A percentile compares a stretch with the other conserved stretches of the same genome.
These are phyloP conservation scores for Cicer bijugum DNA, from an alignment of 306 rosid species.

Conservation along the genomic window DNA sequence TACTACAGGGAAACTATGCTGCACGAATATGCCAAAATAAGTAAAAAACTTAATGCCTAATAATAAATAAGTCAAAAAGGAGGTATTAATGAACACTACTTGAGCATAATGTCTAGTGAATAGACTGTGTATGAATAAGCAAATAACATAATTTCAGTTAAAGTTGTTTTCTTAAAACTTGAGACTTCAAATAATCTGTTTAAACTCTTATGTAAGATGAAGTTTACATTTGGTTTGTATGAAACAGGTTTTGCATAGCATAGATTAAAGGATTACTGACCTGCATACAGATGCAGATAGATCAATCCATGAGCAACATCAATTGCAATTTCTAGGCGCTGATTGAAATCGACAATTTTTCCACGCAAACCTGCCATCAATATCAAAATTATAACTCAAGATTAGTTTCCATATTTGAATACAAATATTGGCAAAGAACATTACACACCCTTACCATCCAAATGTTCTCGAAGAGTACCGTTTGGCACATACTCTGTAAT, in stretches of 20 bases:
- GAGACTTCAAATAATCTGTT: constrained; percentile 33
- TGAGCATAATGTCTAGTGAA: constrained; percentile 21
- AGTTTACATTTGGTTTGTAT: constrained; percentile 21
- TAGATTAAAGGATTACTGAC: constrained; percentile 54
- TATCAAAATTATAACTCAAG: constrained; percentile 35
- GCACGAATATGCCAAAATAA: constrained; percentile 29
- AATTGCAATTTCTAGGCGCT: constrained; percentile 92
- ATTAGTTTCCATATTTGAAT: constrained; percentile 29
- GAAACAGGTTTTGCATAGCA: constrained; percentile 12
- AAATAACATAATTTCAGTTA: not conserved
- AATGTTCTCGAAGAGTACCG: constrained; percentile 92
- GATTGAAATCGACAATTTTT: constrained; percentile 85
- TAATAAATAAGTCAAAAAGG: not conserved
- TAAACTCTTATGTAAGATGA: constrained; percentile 19
- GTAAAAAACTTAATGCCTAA: not conserved
- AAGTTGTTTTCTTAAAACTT: constrained; percentile 22
- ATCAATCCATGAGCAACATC: constrained; percentile 98
- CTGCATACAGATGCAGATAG: constrained; percentile 89
- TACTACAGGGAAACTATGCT: constrained; percentile 6
- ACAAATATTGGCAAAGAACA: constrained; percentile 32
- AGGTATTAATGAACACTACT: constrained; percentile 23
- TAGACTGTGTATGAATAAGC: constrained; percentile 12
- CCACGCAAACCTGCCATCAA: constrained; percentile 71
- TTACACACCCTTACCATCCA: constrained; percentile 77
- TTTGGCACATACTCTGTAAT: constrained; percentile 87